phyloP scores from a whole-genome alignment of 2,329 filamentous ascomycete species.

The Aspergillus latus region DNA sequence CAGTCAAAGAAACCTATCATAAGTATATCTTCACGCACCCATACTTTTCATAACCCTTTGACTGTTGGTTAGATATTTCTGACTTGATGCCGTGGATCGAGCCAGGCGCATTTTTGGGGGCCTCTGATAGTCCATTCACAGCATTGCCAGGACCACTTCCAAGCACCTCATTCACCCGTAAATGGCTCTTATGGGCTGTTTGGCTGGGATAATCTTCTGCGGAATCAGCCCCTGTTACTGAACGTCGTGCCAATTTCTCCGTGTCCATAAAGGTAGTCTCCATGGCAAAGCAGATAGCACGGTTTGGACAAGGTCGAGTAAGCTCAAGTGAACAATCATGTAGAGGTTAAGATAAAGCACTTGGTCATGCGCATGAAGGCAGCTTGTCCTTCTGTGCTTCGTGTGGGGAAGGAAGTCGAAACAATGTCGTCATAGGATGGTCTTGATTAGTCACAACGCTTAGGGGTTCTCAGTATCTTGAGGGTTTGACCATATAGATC shows the following conservation, averaged over 20 bases:
- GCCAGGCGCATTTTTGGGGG: neutral
- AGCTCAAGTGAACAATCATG: neutral
- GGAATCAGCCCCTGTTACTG: neutral
- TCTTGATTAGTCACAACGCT: neutral
- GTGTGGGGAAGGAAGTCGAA: neutral
- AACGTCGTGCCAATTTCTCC: conserved; percentile 5
- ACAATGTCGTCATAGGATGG: neutral
- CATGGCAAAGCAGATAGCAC: neutral
- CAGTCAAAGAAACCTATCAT: conserved; percentile 8
- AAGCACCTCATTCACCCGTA: neutral
- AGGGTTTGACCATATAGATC: neutral
- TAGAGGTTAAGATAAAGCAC: neutral
- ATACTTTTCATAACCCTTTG: conserved; percentile 8
- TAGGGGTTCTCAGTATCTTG: too few species aligned
- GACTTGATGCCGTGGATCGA: neutral
- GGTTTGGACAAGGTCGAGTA: neutral
- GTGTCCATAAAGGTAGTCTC: conserved; percentile 1
- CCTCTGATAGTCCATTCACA: neutral
- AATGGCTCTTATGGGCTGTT: neutral
- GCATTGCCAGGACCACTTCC: neutral
- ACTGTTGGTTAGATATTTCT: neutral
- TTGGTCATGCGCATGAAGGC: neutral
- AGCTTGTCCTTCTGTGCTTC: too few species aligned
- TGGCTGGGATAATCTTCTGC: neutral
- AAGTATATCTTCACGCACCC: conserved; percentile 8